Percentiles rank a stretch among this genome's conserved stretches.
These are phyloP conservation scores for Boletus patriciae DNA, from an alignment of 768 basidiomycete genomes.

Conservation along the genomic window DNA sequence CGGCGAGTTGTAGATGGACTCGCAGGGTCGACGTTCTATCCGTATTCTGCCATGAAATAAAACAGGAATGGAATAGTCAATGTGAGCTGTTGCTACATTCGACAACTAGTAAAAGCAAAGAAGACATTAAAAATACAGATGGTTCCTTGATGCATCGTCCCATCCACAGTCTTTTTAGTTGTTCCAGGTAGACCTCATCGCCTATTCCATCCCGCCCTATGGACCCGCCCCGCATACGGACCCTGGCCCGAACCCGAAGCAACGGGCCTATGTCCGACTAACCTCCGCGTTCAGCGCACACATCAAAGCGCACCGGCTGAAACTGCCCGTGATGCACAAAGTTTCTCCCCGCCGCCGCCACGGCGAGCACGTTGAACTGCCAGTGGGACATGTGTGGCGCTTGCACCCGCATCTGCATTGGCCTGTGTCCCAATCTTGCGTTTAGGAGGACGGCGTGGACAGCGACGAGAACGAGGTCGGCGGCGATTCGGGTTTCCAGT, in stretches of 20 bases:
- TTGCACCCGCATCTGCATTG: neutral
- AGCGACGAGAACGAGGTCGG: neutral
- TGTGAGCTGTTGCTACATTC: neutral
- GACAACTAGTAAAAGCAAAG: neutral
- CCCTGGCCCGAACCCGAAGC: slow-evolving; percentile 4
- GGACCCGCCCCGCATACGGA: neutral
- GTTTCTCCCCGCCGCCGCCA: slow-evolving; percentile 24
- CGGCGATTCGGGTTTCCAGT: slow-evolving; percentile 51
- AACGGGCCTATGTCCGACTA: slow-evolving; percentile 18
- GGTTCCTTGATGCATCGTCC: neutral
- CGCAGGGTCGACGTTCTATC: too few species aligned
- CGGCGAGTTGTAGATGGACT: too few species aligned
- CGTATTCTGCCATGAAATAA: neutral
- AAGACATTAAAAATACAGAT: slow-evolving; percentile 9
- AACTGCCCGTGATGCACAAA: slow-evolving; percentile 24
- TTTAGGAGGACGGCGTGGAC: slow-evolving; percentile 3
- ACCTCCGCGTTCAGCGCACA: slow-evolving; percentile 14
- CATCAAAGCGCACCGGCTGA: slow-evolving; percentile 21
- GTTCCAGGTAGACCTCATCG: neutral
- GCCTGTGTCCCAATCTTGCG: neutral
- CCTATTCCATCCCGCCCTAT: too few species aligned
- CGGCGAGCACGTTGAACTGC: slow-evolving; percentile 31
- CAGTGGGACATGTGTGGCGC: slow-evolving; percentile 17
- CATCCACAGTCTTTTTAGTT: neutral
- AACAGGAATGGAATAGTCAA: neutral